Conservation (phyloP, 441 rosid genomes). For the Erysimum cheiri region DNA sequence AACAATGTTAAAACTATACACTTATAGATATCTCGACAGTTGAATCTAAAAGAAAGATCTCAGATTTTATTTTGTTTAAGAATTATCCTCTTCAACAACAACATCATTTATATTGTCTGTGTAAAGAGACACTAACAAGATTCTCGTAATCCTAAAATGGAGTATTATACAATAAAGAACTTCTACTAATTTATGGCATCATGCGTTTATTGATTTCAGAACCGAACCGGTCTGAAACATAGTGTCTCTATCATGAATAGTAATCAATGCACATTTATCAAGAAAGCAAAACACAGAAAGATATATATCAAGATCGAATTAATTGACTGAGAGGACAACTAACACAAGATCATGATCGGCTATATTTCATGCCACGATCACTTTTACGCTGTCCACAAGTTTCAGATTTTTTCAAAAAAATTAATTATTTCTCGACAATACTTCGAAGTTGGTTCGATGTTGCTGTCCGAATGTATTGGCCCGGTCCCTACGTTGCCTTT, state of each 20-base stretch:
- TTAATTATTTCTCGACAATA: conserved; percentile 35
- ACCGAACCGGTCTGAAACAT: conserved; percentile 22
- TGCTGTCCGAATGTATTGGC: conserved; percentile 45
- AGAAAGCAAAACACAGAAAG: conserved; percentile 23
- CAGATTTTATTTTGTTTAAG: not conserved
- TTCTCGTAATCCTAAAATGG: conserved; percentile 4
- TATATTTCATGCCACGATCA: conserved; percentile 44
- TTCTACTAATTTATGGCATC: conserved; percentile 6
- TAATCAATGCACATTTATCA: conserved; percentile 18
- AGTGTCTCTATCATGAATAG: conserved; percentile 16
- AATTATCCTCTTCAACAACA: conserved; percentile 14
- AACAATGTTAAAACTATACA: not conserved
- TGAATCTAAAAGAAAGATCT: conserved; percentile 27
- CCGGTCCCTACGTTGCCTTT: conserved; percentile 44
- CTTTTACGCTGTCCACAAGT: conserved; percentile 42
- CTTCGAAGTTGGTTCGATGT: conserved; percentile 44
- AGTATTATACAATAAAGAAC: conserved; percentile 9
- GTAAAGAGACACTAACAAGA: conserved; percentile 30
- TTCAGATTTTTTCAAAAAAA: not conserved
- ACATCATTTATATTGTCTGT: conserved; percentile 27
- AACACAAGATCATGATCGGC: conserved; percentile 35
- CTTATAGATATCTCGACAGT: conserved; percentile 13
- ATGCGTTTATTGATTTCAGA: conserved; percentile 4
- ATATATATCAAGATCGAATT: conserved; percentile 33
- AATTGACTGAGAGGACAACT: conserved; percentile 30